Base-by-base conservation (phyloP, 805 yeast genomes). In the Candida tammaniensis region DNA sequence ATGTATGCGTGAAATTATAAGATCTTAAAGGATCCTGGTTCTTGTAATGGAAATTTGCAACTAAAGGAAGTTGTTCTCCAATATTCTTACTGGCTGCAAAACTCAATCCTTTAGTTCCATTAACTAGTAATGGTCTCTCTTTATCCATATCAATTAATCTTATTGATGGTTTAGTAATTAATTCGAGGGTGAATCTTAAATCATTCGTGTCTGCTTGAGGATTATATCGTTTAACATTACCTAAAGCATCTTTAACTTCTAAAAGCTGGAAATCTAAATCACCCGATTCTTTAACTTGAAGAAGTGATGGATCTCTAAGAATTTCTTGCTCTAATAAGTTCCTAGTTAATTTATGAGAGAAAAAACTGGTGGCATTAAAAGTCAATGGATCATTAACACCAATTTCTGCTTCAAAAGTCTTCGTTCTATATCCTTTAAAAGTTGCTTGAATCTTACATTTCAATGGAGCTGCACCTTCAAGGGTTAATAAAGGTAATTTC, bases 391-490 rank as follows among this genome's bases (percentile, higher is more conserved):
- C 41, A 5, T 24, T 8, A 11, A 22, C 21, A 3, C 4, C 7
- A 10, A 40, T 34, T 1, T 27, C 57, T 3, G 43, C n/a, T 11
- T 33, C 38, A 7, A 43, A 27, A 10, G 28, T 14, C 12, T 46
- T 46, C 21, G 50, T 27, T 3, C 28, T 30, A 15, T 45, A 43
- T 4, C 63, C 69, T 35, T 59, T 52, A 12, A 59, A 33, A 14
- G 39, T 50, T 2, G 59, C 39, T 5, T 48, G 49, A 8, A 66
- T 44, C 31, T 53, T 51, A 7, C 58, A 48, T 9, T 41, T 47
- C 9, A 60, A 37, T 0, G 98, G 98, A 1, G 91, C 81, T 2
- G 87, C 84, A 34, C 98, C 97, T 13, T 65, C 58, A 1, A 81
- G 74, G 2, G 71, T 64, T 20, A 91, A 68, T 15, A 66, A 52